These are phyloP conservation scores for Themeda triandra DNA, from an alignment of 176 grass and related monocot species.

Conservation along the genomic window DNA sequence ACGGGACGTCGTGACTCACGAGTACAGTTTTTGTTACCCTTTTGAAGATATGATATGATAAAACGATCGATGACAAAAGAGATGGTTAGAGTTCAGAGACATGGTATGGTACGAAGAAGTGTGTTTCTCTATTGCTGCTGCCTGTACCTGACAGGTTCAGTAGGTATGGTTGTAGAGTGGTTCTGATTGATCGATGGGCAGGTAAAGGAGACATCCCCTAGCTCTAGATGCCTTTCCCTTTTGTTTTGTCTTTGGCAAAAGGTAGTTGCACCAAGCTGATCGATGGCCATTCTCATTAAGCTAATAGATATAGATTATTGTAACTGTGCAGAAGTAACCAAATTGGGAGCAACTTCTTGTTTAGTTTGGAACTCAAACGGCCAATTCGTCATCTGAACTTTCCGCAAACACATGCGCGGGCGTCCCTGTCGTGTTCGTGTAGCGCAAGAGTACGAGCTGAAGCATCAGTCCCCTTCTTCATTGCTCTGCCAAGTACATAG, in stretches of 20 bases:
- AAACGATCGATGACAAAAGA: not conserved
- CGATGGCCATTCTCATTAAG: not conserved
- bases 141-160: constrained; percentile 6
- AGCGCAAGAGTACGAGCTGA: not conserved
- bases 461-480: not conserved
- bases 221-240: not conserved
- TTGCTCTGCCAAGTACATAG: not conserved
- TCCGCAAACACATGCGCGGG: not conserved
- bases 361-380: not conserved
- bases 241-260: constrained; percentile 24
- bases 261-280: not conserved
- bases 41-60: not conserved
- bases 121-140: not conserved
- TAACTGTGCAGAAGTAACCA: not conserved
- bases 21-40: not conserved
- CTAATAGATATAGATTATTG: constrained; percentile 16
- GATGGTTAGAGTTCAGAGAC: not conserved
- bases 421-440: not conserved
- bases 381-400: not conserved
- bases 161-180: constrained; percentile 9
- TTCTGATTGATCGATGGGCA: constrained; percentile 37
- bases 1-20: not conserved
- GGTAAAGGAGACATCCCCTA: constrained; percentile 2
- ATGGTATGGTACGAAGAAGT: not conserved
- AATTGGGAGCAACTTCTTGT: not conserved